Base-by-base conservation (phyloP, 2,329 filamentous ascomycete species). In the Xylariaceae sp. region DNA sequence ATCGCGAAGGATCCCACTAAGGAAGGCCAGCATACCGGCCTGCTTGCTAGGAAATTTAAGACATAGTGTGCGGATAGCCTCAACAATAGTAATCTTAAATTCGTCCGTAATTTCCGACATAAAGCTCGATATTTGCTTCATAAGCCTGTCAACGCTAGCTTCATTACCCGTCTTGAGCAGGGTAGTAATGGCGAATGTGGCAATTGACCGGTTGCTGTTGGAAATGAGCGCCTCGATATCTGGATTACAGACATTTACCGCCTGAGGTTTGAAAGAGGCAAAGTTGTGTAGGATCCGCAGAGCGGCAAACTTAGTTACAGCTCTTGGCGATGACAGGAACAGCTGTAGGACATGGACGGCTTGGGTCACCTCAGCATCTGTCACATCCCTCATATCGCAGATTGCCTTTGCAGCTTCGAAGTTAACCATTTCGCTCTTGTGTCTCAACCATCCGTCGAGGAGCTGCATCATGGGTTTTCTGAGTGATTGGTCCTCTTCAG, bases 1-100 rank as follows among this genome's bases (percentile, higher is more conserved):
- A 65, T 99, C 94, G 23, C 94, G 86, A 46, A 99, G 80, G 53
- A 97, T 96, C n/a, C 92, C 91, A 68, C 93, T 96, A 41, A 99
- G 83, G 84, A 99, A 99, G 44, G 91, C 86, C 46, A 99, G 86
- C 92, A 99, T 97, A 58, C 92, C 92, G 40, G 93, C 93, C 76
- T 99, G 94, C 78, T 99, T 99, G 77, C 85, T 92, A 27, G 94
- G 94, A 77, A 99, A 99, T 77, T 99, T 99, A 64, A 99, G 80
- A 72, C 93, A 97, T 33, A 99, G 78, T 3, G 94, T 97, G 57
- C 94, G 89, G 69, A 99, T 97, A 35, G 94, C 94, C 74, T 99
- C 94, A 36, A 99, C 93, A 67, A 99, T 96, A n/a, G 94, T 99
- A 64, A 99, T 96, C 81, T 97, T 99, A 81, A 99, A 99, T 74